phyloP scores from a whole-genome alignment of 495 filamentous ascomycete species.

The Stereocaulon alpinum region DNA sequence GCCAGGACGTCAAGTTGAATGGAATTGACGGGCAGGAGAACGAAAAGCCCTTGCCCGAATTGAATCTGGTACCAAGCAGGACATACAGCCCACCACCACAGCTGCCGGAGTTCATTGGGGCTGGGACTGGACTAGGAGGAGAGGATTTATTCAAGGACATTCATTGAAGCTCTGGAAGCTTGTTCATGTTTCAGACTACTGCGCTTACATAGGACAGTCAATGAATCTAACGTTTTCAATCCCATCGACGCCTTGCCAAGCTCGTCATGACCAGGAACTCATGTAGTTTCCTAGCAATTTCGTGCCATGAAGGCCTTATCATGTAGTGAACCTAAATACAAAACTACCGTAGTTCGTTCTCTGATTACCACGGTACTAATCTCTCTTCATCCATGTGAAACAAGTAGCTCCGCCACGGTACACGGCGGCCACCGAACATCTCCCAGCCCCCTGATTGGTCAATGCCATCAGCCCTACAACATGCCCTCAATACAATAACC shows the following conservation, averaged over 20 bases:
- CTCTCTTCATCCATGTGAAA: too few relatives aligned
- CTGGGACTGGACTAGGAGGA: slow-evolving; percentile 9
- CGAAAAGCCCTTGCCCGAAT: slow-evolving; percentile 2
- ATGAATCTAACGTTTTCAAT: not conserved
- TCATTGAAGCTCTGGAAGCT: slow-evolving; percentile 7
- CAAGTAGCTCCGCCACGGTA: not conserved
- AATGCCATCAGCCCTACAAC: not conserved
- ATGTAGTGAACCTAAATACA: too few relatives aligned
- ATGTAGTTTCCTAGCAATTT: too few relatives aligned
- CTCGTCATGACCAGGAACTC: too few relatives aligned
- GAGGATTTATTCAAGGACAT: slow-evolving; percentile 17
- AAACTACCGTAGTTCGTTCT: too few relatives aligned
- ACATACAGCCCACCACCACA: slow-evolving; percentile 19
- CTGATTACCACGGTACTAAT: too few relatives aligned
- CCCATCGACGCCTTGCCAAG: not conserved
- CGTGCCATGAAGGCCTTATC: too few relatives aligned
- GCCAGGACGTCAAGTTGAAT: not conserved
- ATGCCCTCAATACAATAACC: not conserved
- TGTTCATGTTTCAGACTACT: not conserved
- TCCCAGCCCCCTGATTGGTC: not conserved
- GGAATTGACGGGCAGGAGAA: not conserved
- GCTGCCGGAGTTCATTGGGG: slow-evolving; percentile 14
- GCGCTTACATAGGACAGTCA: not conserved
- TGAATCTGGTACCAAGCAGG: not conserved
- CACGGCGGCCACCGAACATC: not conserved